Evolutionary conservation across 148 eudicot genomes (phyloP), one percentile per base, ranked within the genome.

Genomic region (Spergularia marina): DNA sequence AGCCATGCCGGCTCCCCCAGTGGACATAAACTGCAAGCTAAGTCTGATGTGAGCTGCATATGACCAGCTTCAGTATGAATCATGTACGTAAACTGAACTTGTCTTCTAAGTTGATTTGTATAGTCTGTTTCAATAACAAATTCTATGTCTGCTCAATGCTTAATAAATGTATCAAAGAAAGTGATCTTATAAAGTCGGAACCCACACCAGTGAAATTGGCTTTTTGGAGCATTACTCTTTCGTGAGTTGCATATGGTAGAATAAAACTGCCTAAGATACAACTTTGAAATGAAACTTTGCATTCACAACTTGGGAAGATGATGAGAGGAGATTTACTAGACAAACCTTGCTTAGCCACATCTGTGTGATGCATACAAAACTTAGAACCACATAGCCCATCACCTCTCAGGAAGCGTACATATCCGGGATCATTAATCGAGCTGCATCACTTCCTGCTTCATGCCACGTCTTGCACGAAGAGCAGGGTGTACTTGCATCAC

Each of bases 401-500:
- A 23, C 66, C 20, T 53, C 55, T 58, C 51, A 16, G 53, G 17
- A 6, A 41, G 11, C 6, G 23, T 58, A 7, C 13, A 15, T 44
- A 61, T 3, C 51, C 15, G 12, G 8, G 36, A 30, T 30, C 36
- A 13, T 52, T 65, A 65, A 10, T 41, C 23, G 39, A 55, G 58
- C 16, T 57, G 55, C 20, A 65, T n/a, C 44, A 59, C 8, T 72
- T 78, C 77, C n/a, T 47, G 67, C 67, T 65, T 73, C 25, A 73
- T 41, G 2, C 12, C 34, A 1, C 9, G 68, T 49, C 55, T 51
- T 15, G 41, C 53, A 18, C 12, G 10, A 72, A 11, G 15, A 14
- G 39, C n/a, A 36, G 52, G 52, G 39, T 55, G 12, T 20, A 30
- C 71, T 20, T 4, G 53, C n/a, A 21, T 2, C 13, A 63, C 77